Evolutionary conservation across 2,329 filamentous ascomycete genomes (phyloP), one percentile per base, ranked within the genome.

Genomic region (Cordyceps cateniannulata): DNA sequence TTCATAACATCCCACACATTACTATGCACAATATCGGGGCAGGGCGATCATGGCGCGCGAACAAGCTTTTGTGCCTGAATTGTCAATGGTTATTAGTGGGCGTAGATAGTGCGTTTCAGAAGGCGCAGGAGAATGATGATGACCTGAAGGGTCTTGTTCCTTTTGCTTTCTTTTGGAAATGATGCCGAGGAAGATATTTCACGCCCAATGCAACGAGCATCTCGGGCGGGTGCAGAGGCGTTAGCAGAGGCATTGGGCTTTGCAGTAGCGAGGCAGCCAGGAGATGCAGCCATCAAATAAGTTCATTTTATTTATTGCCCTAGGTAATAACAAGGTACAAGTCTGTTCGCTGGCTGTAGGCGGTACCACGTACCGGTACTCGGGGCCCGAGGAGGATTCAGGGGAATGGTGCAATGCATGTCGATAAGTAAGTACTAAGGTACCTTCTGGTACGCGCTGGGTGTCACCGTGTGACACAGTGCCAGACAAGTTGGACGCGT

Each of bases 81-180:
- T 25, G 8, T 44, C 18, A 44, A 44, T 6, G 29, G 12, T 48
- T 22, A 56, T 32, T 14, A 38, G 35, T 35, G 45, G 45, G 20
- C 18, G 27, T 24, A 14, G 2, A 25, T 59, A 59, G 56, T 35
- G 48, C 48, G 56, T 59, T 59, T 59, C 56, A 59, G 48, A 59
- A 52, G 24, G 48, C 38, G 25, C 47, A 59, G 25, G n/a, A 52
- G 35, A 32, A 44, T 44, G 25, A 44, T 32, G 24, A 38, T 10
- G 24, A 24, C 10, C 16, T 35, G 54, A 12, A 22, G 25, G 52
- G 38, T 24, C 22, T 32, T 16, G 29, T 45, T 45, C n/a, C 27
- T 29, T 49, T 27, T 20, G 27, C 4, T 29, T 29, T 29, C 5
- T 29, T 29, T 29, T 29, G 27, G 8, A 29, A 29, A 29, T 29